phyloP scores from a whole-genome alignment of 176 grass and related monocot species.

The Oryza longistaminata region DNA sequence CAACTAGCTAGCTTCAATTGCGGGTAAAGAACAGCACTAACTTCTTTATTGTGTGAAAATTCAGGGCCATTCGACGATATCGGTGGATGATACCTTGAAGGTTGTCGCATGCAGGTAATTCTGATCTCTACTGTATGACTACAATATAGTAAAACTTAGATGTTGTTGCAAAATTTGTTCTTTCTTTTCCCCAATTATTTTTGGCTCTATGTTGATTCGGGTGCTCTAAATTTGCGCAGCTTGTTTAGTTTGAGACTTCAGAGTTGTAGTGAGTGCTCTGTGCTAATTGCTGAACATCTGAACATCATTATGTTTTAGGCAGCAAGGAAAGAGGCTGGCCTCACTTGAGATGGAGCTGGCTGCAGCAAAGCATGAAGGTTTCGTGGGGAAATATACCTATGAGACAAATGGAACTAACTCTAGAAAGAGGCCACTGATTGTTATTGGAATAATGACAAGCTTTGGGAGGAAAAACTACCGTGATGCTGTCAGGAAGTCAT shows the following conservation, averaged over 20 bases:
- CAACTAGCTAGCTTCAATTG: slow-evolving; percentile 13
- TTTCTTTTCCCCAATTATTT: background rate
- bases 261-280: background rate
- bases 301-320: slow-evolving; percentile 52
- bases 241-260: slow-evolving; percentile 2
- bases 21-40: background rate
- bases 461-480: slow-evolving; percentile 89
- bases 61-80: slow-evolving; percentile 79
- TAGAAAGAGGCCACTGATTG: slow-evolving; percentile 65
- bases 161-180: background rate
- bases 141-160: background rate
- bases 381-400: slow-evolving; percentile 73
- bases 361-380: slow-evolving; percentile 73
- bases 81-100: slow-evolving; percentile 92
- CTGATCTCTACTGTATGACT: background rate
- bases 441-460: slow-evolving; percentile 88
- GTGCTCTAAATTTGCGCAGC: slow-evolving; percentile 3
- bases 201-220: slow-evolving; percentile 1
- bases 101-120: slow-evolving; percentile 93
- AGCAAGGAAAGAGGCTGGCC: slow-evolving; percentile 85
- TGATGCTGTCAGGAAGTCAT: slow-evolving; percentile 90
- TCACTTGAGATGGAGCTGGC: slow-evolving; percentile 92
- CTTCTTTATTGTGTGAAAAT: slow-evolving; percentile 6
- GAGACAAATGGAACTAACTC: slow-evolving; percentile 68
- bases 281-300: background rate